These are phyloP conservation scores for Corynespora cassiicola DNA, from an alignment of 2,329 filamentous ascomycete species.

Conservation along the genomic window DNA sequence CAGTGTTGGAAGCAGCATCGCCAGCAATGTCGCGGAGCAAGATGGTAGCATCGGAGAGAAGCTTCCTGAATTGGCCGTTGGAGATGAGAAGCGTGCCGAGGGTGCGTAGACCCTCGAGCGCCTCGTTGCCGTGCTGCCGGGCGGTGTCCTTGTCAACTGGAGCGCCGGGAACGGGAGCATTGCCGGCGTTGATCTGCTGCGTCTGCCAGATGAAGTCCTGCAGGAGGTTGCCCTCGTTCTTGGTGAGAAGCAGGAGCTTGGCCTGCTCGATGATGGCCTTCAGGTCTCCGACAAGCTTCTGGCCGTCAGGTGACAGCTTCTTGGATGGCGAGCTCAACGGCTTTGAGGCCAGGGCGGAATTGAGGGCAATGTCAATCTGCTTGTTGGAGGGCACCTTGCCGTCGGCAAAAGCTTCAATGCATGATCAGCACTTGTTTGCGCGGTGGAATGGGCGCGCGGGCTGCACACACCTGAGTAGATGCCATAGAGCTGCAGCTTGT, in stretches of 20 bases:
- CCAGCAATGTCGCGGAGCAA: slow-evolving; percentile 90
- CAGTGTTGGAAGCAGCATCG: slow-evolving; percentile 83
- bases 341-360: slow-evolving; percentile 79
- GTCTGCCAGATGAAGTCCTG: slow-evolving; percentile 99
- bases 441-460: slow-evolving; percentile 1
- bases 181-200: slow-evolving; percentile 71
- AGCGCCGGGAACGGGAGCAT: slow-evolving; percentile 66
- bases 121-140: slow-evolving; percentile 82
- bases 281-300: slow-evolving; percentile 77
- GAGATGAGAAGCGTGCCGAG: slow-evolving; percentile 89
- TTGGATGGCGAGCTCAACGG: slow-evolving; percentile 72
- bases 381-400: slow-evolving; percentile 96
- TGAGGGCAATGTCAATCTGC: slow-evolving; percentile 93
- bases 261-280: slow-evolving; percentile 82
- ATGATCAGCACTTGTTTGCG: slow-evolving; percentile 20
- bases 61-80: slow-evolving; percentile 94
- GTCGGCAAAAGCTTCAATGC: slow-evolving; percentile 73
- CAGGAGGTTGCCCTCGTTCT: slow-evolving; percentile 92
- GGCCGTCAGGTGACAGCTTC: slow-evolving; percentile 83
- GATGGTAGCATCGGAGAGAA: slow-evolving; percentile 79
- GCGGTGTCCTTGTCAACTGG: slow-evolving; percentile 78
- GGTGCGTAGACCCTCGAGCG: slow-evolving; percentile 83
- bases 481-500: slow-evolving; percentile 93
- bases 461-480: slow-evolving; percentile 71
- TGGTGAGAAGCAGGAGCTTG: slow-evolving; percentile 84